phyloP scores from a whole-genome alignment of 2,329 filamentous ascomycete species.

The Curvularia verruculosa region DNA sequence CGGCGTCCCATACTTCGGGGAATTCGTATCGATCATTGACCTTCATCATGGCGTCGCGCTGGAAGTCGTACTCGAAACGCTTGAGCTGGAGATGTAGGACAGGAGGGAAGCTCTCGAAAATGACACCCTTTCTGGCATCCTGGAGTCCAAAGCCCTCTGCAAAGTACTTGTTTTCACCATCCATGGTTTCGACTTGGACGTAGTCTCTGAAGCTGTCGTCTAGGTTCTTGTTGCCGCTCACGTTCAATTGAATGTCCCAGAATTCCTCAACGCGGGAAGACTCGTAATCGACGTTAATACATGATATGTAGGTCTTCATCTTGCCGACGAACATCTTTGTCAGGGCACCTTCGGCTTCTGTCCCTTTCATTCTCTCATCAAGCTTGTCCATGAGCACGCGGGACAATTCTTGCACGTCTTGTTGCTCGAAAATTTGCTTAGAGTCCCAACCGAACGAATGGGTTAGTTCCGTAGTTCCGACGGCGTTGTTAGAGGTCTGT shows the following conservation, averaged over 20 bases:
- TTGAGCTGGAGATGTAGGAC: constrained; percentile 95
- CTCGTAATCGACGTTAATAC: constrained; percentile 98
- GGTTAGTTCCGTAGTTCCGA: constrained; percentile 90
- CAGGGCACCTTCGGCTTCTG: constrained; percentile 84
- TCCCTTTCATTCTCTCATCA: constrained; percentile 98
- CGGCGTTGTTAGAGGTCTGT: constrained; percentile 82
- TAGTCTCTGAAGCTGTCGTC: constrained; percentile 97
- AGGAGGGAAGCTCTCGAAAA: constrained; percentile 93
- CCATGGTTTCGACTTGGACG: constrained; percentile 93
- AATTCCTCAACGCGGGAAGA: constrained; percentile 96
- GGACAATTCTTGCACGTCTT: constrained; percentile 96
- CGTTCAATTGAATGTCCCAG: constrained; percentile 98
- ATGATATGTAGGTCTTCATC: constrained; percentile 98
- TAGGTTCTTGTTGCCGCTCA: constrained; percentile 89
- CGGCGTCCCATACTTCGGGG: constrained; percentile 80
- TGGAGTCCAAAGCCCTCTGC: constrained; percentile 91
- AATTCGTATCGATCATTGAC: constrained; percentile 94
- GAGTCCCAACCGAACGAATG: constrained; percentile 99
- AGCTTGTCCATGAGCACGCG: constrained; percentile 96
- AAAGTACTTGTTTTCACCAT: constrained; percentile 98
- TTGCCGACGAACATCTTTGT: constrained; percentile 94
- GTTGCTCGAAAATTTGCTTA: constrained; percentile 96
- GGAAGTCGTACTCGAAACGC: constrained; percentile 96
- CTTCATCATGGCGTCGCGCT: constrained; percentile 98
- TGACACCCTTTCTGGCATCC: constrained; percentile 96